Evolutionary conservation across 805 yeast genomes (phyloP), one percentile per base, ranked within the genome.

Genomic region (Lipomyces mesembrius): DNA sequence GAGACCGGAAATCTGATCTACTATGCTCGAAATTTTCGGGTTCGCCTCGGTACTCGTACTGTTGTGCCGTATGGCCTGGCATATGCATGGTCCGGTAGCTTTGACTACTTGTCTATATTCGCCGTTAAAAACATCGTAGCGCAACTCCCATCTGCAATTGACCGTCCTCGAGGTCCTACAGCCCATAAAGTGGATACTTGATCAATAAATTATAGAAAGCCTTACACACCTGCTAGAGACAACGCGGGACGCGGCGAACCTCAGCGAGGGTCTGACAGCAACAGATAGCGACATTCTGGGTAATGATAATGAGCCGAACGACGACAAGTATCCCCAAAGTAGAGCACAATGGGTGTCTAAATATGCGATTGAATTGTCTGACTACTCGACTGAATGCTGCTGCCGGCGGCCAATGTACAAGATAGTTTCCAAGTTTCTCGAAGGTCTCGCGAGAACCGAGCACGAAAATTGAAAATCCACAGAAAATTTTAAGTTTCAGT

Each of bases 1-100:
- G 78, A 95, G 85, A 74, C 90, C 85, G 62, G 98, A 87, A 77
- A 95, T 95, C 76, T 91, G 90, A 76, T 91, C 95, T 63, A 95
- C 99, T 74, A 95, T 93, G 63, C 87, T 79, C 57, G 88, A 75
- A 79, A 95, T 92, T 80, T 94, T 93, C 72, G 98, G 95, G 79
- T 90, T 95, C 53, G 78, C 76, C 46, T 80, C 75, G 53, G 75
- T 71, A 20, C 70, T 75, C 29, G 82, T 77, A 69, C 82, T 77
- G 76, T 82, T 80, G 74, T 74, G 74, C 69, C 84, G 81, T 17
- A 60, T 67, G 27, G 63, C 54, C 49, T 34, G 59, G 59, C 49
- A 56, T 53, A 52, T n/a, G 57, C 25, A 27, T 37, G 49, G 55
- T 7, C 53, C n/a, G 22, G 59, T 32, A 53, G n/a, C 52, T 34